Percentiles rank a stretch among this genome's conserved stretches.
These are phyloP conservation scores for Luffa acutangula DNA, from an alignment of 306 rosid genomes.

Conservation along the genomic window DNA sequence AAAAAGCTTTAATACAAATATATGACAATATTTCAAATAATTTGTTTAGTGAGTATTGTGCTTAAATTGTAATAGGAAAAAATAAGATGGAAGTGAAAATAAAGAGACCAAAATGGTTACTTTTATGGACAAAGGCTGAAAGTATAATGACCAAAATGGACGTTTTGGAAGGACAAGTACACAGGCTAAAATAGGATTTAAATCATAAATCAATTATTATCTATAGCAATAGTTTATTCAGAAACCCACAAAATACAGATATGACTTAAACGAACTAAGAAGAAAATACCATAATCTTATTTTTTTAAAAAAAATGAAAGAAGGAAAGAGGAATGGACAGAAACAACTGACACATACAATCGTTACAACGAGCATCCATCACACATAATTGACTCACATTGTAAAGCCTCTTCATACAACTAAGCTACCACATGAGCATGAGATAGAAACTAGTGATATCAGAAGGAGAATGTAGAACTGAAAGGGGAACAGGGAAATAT, in stretches of 20 bases:
- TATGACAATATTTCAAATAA: not conserved
- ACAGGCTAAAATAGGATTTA: not conserved
- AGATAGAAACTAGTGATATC: not conserved
- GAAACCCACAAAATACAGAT: not conserved
- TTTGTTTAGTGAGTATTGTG: no score
- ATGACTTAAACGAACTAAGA: not conserved
- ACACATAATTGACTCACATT: not conserved
- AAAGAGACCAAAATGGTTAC: no score
- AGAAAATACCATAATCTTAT: not conserved
- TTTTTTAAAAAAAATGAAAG: not conserved
- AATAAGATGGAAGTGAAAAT: no score
- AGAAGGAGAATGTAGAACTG: not conserved
- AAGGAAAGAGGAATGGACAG: not conserved
- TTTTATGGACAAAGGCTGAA: not conserved
- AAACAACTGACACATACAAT: not conserved
- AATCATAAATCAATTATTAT: not conserved
- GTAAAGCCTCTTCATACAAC: not conserved
- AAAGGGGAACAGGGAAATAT: not conserved
- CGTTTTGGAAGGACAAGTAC: not conserved
- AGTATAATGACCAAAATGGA: not conserved
- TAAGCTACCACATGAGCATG: not conserved
- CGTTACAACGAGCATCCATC: not conserved
- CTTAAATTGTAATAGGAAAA: no score
- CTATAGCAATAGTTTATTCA: not conserved
- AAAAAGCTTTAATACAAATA: not conserved